Base-by-base conservation (phyloP, 495 filamentous ascomycete species). In the Penicillium cinerascens region DNA sequence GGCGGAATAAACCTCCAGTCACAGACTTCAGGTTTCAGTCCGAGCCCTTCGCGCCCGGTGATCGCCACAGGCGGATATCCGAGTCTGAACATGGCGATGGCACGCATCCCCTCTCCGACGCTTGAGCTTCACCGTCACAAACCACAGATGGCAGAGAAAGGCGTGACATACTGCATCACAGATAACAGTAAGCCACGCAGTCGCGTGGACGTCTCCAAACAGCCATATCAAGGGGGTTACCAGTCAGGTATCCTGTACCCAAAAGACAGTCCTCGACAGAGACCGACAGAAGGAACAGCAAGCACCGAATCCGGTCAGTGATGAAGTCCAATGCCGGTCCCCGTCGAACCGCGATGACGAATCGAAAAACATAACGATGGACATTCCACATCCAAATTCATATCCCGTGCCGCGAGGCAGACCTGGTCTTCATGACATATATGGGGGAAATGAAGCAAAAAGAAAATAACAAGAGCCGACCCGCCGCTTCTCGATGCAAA, bases 331-430 rank as follows among this genome's bases (percentile, higher is more conserved):
- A 44, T 56, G 48, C n/a, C 44, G 25, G 21, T 48, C 51, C 22
- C 61, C 27, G 47, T 59, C 60, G 57, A 68, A 49, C 60, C 63
- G 63, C 66, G 66, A 70, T 69, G 55, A 58, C 56, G 59, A 73
- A 77, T 66, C 53, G 64, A 73, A 73, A n/a, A 61, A 52, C 50
- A 51, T 64, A 60, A 64, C 52, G 49, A 52, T 64, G 66, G 70
- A 74, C 66, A 73, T 76, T 73, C 66, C 75, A 77, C 72, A 70
- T 78, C 76, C 74, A 67, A 69, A 64, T 73, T 64, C 74, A 73
- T 79, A 75, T 73, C 69, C 72, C 70, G 61, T 73, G 80, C 81
- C 81, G 79, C 69, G 81, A 79, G 80, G 79, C 80, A 72, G 52
- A 78, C 73, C 74, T 72, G 64, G 67, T 82, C 77, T 81, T 82